phyloP scores from a whole-genome alignment of 1,139 yeast genomes.

The Blastobotrys petasosporus region DNA sequence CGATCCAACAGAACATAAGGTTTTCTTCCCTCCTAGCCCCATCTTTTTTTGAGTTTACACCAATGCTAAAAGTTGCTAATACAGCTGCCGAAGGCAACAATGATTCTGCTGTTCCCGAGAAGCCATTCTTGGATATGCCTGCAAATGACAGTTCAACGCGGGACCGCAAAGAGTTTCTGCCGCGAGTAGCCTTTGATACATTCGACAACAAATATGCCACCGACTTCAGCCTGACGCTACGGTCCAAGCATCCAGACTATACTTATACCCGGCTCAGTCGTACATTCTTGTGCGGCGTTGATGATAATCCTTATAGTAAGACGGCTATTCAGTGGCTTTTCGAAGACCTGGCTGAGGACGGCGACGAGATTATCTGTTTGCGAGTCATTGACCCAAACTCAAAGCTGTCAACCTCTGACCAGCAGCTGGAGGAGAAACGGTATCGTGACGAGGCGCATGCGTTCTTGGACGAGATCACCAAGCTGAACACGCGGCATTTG shows the following conservation, averaged over 20 bases:
- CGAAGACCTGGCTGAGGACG: conserved; percentile 56
- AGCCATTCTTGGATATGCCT: too few species aligned
- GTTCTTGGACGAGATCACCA: conserved; percentile 41
- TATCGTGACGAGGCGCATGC: conserved; percentile 37
- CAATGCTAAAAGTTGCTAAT: too few species aligned
- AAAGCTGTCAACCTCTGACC: conserved; percentile 20
- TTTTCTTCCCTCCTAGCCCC: background rate
- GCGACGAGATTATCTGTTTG: conserved; percentile 58
- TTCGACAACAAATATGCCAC: conserved; percentile 39
- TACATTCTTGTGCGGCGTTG: conserved; percentile 58
- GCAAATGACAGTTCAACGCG: background rate
- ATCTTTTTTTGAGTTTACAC: too few species aligned
- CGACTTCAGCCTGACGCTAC: conserved; percentile 44
- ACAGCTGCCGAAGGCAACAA: background rate
- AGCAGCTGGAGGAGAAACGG: conserved; percentile 31
- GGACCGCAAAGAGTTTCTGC: conserved; percentile 18
- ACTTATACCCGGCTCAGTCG: conserved; percentile 51
- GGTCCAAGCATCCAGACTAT: conserved; percentile 53
- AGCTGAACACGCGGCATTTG: conserved; percentile 26
- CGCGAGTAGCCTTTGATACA: conserved; percentile 52
- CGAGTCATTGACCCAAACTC: conserved; percentile 47
- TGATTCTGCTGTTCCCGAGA: background rate
- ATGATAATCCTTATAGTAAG: conserved; percentile 50
- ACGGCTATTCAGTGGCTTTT: conserved; percentile 62
- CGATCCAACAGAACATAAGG: too few species aligned